Conservation (phyloP, 164 flowering plant genomes). For the Magnolia sinica region DNA sequence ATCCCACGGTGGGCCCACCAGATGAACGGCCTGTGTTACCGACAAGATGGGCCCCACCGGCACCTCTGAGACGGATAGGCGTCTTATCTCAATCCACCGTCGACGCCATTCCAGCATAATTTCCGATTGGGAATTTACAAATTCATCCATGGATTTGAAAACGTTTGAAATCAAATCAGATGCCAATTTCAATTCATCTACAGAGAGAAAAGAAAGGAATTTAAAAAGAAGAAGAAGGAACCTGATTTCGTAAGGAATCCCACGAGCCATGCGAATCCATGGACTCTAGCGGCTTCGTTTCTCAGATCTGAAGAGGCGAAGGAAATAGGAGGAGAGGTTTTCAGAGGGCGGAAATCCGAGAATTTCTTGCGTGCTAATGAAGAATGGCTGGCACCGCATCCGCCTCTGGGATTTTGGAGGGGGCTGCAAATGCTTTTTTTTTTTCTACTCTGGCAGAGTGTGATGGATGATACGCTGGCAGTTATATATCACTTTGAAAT, state of each 20-base stretch:
- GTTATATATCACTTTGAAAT: too few species aligned
- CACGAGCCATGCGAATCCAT: slow-evolving; percentile 75
- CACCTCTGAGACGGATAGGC: too few species aligned
- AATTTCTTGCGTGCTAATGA: background rate
- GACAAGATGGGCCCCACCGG: too few species aligned
- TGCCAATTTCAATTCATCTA: background rate
- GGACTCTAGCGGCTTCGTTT: slow-evolving; percentile 8
- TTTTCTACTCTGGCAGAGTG: too few species aligned
- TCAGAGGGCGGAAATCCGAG: background rate
- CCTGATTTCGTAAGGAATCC: slow-evolving; percentile 85
- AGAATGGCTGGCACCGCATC: background rate
- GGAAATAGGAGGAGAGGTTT: background rate
- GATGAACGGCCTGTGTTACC: background rate
- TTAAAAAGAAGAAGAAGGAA: slow-evolving; percentile 2
- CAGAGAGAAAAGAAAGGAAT: background rate
- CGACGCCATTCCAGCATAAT: too few species aligned
- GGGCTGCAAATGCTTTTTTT: background rate
- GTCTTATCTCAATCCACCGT: too few species aligned
- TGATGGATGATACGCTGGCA: too few species aligned
- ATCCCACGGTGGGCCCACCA: background rate
- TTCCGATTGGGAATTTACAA: background rate
- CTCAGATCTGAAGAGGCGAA: slow-evolving; percentile 1
- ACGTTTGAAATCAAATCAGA: background rate
- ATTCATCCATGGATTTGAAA: background rate
- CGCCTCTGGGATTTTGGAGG: background rate